Base-by-base conservation (phyloP, 1,284 basidiomycete genomes). In the Amylostereum chailletii region DNA sequence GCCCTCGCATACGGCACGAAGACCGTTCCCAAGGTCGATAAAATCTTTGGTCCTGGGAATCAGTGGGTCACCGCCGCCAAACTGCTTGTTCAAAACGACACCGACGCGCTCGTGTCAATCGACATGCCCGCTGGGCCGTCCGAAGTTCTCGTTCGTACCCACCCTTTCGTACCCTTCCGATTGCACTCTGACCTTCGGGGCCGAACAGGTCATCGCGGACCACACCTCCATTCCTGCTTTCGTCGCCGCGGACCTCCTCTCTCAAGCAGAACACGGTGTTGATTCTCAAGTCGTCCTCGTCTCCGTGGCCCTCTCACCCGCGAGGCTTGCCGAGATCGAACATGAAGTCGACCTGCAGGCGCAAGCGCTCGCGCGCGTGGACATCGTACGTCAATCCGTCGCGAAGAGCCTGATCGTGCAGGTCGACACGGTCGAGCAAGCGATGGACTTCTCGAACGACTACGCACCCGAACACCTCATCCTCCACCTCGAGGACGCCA, bases 61-160 rank as follows among this genome's bases (percentile, higher is more conserved):
- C 96, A 99, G 66, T 99, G 95, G 88, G 96, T 99, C 30, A 99
- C 95, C 0, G 96, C 96, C 1, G 95, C 95, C 51, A 99, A 99
- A 75, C 97, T 99, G 96, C 71, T 97, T 54, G 94, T 98, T 26
- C 94, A 97, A 68, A 97, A 97, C 66, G 96, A 99, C 65, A 94
- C 94, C n/a, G 90, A 94, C 62, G 95, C 96, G 4, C 71, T 94
- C 53, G 93, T 98, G 7, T 88, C 90, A 26, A 99, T 99, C 62
- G 96, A 99, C 68, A 99, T 99, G 93, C 96, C 96, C 37, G 96
- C 96, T 27, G 96, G 96, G 5, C 96, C 96, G 9, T 94, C 91
- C 5, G 94, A 98, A 68, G 94, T 98, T 32, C 72, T 97, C 58
- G 94, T 94, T 60, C 72, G 90, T 80, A 11, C 19, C 34, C 38